Percentiles rank a stretch among this genome's conserved stretches.
These are phyloP conservation scores for Exophiala bonariae DNA, from an alignment of 2,329 filamentous ascomycete species.

Conservation along the genomic window DNA sequence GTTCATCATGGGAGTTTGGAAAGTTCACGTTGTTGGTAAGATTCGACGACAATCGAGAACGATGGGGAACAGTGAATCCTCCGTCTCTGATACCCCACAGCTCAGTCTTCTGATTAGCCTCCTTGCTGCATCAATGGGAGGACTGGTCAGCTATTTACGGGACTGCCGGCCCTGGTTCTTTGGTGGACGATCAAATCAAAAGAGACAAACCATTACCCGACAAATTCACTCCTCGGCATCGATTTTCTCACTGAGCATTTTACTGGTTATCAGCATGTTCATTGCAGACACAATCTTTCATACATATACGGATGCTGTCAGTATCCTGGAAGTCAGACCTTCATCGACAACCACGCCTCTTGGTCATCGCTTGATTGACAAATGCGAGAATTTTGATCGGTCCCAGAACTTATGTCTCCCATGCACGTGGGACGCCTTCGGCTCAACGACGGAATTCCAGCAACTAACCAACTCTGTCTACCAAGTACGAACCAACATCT, in stretches of 20 bases:
- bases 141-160: too few relatives aligned
- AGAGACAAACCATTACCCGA: too few relatives aligned
- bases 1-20: not conserved
- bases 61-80: too few relatives aligned
- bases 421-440: not conserved
- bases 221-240: not conserved
- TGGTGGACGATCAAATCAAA: too few relatives aligned
- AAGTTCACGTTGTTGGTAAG: not conserved
- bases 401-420: not conserved
- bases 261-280: not conserved
- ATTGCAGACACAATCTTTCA: constrained; percentile 1
- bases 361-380: not conserved
- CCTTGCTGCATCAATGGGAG: too few relatives aligned
- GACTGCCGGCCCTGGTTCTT: too few relatives aligned
- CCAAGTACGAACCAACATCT: not conserved
- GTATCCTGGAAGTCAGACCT: not conserved
- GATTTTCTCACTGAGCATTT: not conserved
- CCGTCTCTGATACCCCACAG: too few relatives aligned
- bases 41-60: not conserved
- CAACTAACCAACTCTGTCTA: not conserved
- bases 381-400: constrained; percentile 1
- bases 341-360: not conserved
- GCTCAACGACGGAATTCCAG: not conserved
- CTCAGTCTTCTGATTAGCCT: too few relatives aligned
- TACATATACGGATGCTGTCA: not conserved